Percentiles rank a stretch among this genome's conserved stretches.
These are phyloP conservation scores for Aspergillus puulaauensis DNA, from an alignment of 2,329 filamentous ascomycete genomes.

Conservation along the genomic window DNA sequence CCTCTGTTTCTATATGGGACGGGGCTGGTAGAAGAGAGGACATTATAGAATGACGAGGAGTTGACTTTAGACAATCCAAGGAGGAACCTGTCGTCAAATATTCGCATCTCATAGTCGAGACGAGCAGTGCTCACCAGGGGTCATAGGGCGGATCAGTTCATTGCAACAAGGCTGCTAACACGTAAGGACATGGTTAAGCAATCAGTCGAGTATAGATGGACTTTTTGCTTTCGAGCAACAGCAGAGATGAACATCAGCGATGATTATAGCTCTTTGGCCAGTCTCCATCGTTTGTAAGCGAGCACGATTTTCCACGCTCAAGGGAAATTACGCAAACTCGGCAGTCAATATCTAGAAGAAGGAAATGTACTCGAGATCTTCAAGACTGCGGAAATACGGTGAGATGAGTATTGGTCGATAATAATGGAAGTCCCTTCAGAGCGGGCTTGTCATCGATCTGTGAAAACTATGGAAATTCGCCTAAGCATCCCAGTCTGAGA, in stretches of 20 bases:
- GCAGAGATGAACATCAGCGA: background rate
- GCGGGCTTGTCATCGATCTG: slow-evolving; percentile 3
- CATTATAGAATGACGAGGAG: slow-evolving; percentile 10
- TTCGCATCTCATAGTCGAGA: background rate
- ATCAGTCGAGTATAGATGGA: background rate
- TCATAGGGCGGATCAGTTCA: background rate
- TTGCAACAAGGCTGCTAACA: background rate
- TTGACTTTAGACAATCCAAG: background rate
- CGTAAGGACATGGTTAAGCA: background rate
- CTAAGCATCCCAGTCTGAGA: slow-evolving; percentile 39
- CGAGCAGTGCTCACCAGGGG: background rate
- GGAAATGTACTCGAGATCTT: background rate
- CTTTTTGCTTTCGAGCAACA: background rate
- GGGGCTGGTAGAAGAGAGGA: slow-evolving; percentile 10
- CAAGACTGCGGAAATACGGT: background rate
- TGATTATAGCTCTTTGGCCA: background rate
- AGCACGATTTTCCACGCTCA: background rate
- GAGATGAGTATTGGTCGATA: background rate
- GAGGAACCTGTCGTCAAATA: background rate
- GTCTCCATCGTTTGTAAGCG: slow-evolving; percentile 7
- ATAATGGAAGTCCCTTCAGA: background rate
- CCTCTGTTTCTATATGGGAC: slow-evolving; percentile 13
- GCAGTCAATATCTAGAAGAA: background rate
- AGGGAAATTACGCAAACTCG: background rate
- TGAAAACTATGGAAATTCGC: slow-evolving; percentile 26